These are phyloP conservation scores for Styphnolobium japonicum DNA, from an alignment of 306 rosid species.

Conservation along the genomic window DNA sequence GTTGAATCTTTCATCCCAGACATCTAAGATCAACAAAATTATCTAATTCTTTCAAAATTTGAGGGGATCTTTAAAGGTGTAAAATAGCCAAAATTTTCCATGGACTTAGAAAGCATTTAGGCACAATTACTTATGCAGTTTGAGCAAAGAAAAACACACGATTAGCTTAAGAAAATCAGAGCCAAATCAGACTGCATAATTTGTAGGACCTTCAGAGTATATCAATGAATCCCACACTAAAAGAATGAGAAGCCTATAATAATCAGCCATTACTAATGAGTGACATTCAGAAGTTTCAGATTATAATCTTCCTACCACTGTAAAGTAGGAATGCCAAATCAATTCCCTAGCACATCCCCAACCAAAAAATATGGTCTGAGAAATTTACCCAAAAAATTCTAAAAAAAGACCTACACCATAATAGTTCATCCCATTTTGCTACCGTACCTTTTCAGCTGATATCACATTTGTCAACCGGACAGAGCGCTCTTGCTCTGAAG, in stretches of 20 bases:
- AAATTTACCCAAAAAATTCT: background rate
- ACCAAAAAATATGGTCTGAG: background rate
- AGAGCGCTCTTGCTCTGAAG: constrained; percentile 53
- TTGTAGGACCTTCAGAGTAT: background rate
- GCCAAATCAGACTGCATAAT: background rate
- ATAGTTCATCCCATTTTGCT: background rate
- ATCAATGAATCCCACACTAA: constrained; percentile 18
- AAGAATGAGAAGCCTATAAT: background rate
- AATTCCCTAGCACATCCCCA: background rate
- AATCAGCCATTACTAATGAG: background rate
- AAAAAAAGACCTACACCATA: constrained; percentile 2
- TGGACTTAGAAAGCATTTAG: background rate
- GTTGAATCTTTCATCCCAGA: background rate
- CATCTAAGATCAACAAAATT: constrained; percentile 4
- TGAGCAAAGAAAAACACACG: constrained; percentile 4
- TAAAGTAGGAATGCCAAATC: background rate
- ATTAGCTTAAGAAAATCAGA: background rate
- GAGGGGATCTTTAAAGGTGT: constrained; percentile 1
- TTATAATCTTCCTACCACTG: background rate
- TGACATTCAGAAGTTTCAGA: background rate
- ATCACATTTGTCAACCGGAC: constrained; percentile 40
- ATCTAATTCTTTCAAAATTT: background rate
- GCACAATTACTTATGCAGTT: background rate
- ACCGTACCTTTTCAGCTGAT: constrained; percentile 62
- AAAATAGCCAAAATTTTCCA: background rate